Base-by-base conservation (phyloP, 2,329 filamentous ascomycete genomes). In the Aphanoascus verrucosus region DNA sequence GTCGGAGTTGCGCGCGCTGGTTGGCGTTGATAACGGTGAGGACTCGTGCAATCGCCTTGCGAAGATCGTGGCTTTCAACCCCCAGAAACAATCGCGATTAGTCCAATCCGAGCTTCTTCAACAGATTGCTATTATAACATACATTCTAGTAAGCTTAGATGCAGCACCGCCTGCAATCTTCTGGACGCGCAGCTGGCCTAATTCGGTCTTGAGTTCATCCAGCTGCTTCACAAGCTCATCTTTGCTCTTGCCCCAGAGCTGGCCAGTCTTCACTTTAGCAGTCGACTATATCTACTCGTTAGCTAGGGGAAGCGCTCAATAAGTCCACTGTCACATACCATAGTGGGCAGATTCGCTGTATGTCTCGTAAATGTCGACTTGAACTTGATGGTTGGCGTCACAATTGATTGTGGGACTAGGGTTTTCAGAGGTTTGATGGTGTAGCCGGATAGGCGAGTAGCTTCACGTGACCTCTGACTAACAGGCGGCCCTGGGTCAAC, bases 11-110 rank as follows among this genome's bases (percentile, higher is more conserved):
- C 65, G 88, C 81, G 75, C 94, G 86, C 82, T 98, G 93, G 84
- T 94, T 97, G 77, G 89, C 86, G 83, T 97, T 98, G 85, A 98
- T 95, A 80, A 98, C 83, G 76, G 93, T 98, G 69, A 98, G 85
- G 77, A 96, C 88, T 72, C 91, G 90, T 72, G 93, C 94, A 77
- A 98, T 96, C 64, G 90, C 95, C 84, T 98, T 98, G 82, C 93
- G 90, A 74, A 98, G 82, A 76, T 98, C 94, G 81, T 95, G 88
- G 78, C 90, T 96, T 67, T 65, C 38, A 5, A 19, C 14, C 28
- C 28, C 42, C n/a, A n/a, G n/a, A 12, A 17, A 53, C 12, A 34
- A 42, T 3, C 31, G 20, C 6, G 11, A 6, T 32, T 20, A 5
- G 20, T 53, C 34, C 31, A 43, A 32, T 42, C n/a, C n/a, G 7